Percentiles rank a stretch among this genome's conserved stretches.
Conservation (phyloP, 192 early-diverging fungal species). For the Linnemannia zychae region DNA sequence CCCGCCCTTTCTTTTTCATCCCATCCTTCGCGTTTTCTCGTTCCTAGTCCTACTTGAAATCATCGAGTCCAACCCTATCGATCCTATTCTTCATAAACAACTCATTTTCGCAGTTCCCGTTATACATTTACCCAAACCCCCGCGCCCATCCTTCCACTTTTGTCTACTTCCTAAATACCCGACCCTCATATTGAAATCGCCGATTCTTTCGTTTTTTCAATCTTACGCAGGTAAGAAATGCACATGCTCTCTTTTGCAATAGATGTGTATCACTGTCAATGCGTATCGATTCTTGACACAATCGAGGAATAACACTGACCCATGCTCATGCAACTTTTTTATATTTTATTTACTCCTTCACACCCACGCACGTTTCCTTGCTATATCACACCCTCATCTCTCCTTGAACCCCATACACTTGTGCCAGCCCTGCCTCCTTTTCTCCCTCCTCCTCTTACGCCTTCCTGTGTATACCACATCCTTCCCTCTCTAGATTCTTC, state of each 20-base stretch:
- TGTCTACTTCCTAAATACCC: neutral
- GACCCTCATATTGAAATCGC: neutral
- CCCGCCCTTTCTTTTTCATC: neutral
- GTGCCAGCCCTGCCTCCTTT: neutral
- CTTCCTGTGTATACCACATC: neutral
- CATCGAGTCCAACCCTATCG: neutral
- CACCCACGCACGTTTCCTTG: neutral
- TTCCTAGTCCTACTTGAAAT: neutral
- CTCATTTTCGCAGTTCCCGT: neutral
- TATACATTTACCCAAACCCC: neutral
- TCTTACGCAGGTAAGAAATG: neutral
- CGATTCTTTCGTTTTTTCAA: neutral
- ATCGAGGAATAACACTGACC: neutral
- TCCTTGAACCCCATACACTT: neutral
- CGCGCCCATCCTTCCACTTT: neutral
- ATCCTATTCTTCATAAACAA: neutral
- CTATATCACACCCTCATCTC: neutral
- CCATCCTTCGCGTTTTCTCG: neutral
- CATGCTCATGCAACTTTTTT: conserved; percentile 5
- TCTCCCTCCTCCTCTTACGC: neutral
- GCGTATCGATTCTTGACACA: neutral
- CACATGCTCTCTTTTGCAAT: neutral
- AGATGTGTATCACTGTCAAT: neutral
- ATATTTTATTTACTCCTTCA: neutral
- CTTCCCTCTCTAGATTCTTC: too few relatives aligned